phyloP scores from a whole-genome alignment of 257 asterid species.

The Datura wrightii region DNA sequence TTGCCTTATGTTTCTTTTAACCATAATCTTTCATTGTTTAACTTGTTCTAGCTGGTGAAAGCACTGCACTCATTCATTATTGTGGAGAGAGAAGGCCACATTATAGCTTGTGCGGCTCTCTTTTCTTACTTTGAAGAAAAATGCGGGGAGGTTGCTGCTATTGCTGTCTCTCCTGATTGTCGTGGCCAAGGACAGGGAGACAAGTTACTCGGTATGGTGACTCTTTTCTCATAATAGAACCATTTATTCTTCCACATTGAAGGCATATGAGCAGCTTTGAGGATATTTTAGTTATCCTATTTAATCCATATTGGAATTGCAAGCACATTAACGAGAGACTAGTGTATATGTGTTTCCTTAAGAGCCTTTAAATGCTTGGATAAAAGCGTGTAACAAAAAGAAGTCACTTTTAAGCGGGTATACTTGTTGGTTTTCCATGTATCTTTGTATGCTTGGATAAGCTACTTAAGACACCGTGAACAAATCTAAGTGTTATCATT shows the following conservation, averaged over 20 bases:
- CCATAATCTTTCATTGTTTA: conserved; percentile 26
- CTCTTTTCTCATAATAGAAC: not conserved
- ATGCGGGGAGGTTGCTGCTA: conserved; percentile 97
- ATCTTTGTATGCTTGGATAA: not conserved
- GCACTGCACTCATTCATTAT: conserved; percentile 73
- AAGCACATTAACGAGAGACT: not conserved
- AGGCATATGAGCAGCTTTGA: not conserved
- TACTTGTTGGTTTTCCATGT: not conserved
- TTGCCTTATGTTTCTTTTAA: not conserved
- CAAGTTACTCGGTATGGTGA: conserved; percentile 83
- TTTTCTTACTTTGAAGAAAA: conserved; percentile 76
- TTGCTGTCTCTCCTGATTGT: conserved; percentile 97
- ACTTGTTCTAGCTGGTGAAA: conserved; percentile 57
- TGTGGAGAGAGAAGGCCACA: conserved; percentile 95
- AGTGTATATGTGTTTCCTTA: not conserved
- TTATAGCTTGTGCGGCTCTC: conserved; percentile 91
- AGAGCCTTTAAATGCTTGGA: not conserved
- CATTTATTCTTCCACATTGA: not conserved
- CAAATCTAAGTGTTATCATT: not conserved
- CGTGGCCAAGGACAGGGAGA: conserved; percentile 99
- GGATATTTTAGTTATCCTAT: not conserved
- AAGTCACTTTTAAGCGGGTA: not conserved
- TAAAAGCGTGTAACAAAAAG: not conserved
- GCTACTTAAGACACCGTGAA: not conserved
- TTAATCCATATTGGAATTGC: not conserved